A percentile compares a stretch with the other conserved stretches of the same genome.
phyloP scores from a whole-genome alignment of 2,329 filamentous ascomycete species.

The Acarospora socialis region DNA sequence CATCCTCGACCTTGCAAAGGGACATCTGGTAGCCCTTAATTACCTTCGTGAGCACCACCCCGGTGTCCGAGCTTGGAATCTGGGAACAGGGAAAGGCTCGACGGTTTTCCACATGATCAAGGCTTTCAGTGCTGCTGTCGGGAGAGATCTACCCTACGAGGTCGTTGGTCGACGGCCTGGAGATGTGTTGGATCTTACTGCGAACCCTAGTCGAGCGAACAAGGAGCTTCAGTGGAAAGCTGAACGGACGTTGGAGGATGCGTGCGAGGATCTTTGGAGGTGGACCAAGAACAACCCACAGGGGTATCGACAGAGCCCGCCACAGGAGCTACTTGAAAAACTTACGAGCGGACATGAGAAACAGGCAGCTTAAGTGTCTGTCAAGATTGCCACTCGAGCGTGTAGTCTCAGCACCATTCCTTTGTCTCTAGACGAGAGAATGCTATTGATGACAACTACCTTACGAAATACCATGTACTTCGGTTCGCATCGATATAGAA shows the following conservation, averaged over 20 bases:
- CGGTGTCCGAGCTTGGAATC: constrained; percentile 89
- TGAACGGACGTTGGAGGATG: constrained; percentile 76
- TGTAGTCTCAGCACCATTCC: too few relatives aligned
- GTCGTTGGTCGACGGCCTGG: constrained; percentile 69
- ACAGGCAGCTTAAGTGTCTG: too few relatives aligned
- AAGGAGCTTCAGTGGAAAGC: constrained; percentile 87
- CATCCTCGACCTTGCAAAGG: constrained; percentile 74
- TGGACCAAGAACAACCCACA: constrained; percentile 97
- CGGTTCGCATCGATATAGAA: too few relatives aligned
- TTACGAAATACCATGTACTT: too few relatives aligned
- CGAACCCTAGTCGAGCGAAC: constrained; percentile 77
- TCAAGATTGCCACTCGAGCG: too few relatives aligned
- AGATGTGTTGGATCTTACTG: constrained; percentile 88
- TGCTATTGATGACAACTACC: too few relatives aligned
- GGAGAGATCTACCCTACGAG: constrained; percentile 73
- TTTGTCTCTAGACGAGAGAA: too few relatives aligned
- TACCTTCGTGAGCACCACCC: constrained; percentile 73
- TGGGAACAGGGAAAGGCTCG: constrained; percentile 85
- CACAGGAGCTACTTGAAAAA: constrained; percentile 65
- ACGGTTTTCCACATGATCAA: constrained; percentile 97
- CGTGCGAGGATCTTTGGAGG: constrained; percentile 85
- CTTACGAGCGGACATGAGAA: too few relatives aligned
- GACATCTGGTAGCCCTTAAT: constrained; percentile 79
- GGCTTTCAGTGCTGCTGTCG: constrained; percentile 78
- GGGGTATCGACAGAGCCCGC: constrained; percentile 87